Conservation (phyloP, 2,329 filamentous ascomycete species). For the Thermoascus crustaceus region DNA sequence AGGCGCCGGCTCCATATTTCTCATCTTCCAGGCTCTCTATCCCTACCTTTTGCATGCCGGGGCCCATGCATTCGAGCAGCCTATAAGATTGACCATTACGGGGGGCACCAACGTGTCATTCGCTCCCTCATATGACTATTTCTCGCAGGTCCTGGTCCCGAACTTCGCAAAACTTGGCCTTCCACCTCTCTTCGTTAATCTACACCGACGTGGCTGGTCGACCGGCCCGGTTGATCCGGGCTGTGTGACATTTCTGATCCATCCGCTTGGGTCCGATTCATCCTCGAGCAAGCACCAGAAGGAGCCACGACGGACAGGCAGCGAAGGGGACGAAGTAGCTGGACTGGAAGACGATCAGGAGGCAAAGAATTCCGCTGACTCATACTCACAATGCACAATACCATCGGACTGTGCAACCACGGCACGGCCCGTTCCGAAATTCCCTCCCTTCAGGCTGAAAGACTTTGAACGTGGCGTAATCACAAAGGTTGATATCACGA, state of each 20-base stretch:
- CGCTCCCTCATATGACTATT: slow-evolving; percentile 50
- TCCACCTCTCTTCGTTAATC: slow-evolving; percentile 33
- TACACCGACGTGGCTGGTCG: slow-evolving; percentile 48
- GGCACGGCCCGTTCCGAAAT: slow-evolving; percentile 6
- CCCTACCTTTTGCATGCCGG: slow-evolving; percentile 47
- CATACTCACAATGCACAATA: not conserved
- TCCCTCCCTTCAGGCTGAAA: slow-evolving; percentile 26
- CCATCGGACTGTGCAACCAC: not conserved
- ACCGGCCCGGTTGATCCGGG: slow-evolving; percentile 41
- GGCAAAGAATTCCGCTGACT: too few species aligned
- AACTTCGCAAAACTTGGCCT: slow-evolving; percentile 45
- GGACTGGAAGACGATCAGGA: too few species aligned
- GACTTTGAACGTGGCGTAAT: slow-evolving; percentile 22
- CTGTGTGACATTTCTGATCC: slow-evolving; percentile 41
- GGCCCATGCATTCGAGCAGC: slow-evolving; percentile 7
- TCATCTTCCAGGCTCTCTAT: slow-evolving; percentile 52
- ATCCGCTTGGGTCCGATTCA: slow-evolving; percentile 24
- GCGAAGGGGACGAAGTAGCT: not conserved
- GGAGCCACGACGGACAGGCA: too few species aligned
- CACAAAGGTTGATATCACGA: slow-evolving; percentile 29
- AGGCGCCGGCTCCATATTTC: slow-evolving; percentile 46
- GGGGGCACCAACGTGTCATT: slow-evolving; percentile 53
- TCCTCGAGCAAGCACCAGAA: too few species aligned
- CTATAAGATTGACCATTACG: slow-evolving; percentile 38
- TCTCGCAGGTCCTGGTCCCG: slow-evolving; percentile 48